Evolutionary conservation across 768 basidiomycete genomes (phyloP), one percentile per base, ranked within the genome.

Genomic region (Tricholoma terreum): DNA sequence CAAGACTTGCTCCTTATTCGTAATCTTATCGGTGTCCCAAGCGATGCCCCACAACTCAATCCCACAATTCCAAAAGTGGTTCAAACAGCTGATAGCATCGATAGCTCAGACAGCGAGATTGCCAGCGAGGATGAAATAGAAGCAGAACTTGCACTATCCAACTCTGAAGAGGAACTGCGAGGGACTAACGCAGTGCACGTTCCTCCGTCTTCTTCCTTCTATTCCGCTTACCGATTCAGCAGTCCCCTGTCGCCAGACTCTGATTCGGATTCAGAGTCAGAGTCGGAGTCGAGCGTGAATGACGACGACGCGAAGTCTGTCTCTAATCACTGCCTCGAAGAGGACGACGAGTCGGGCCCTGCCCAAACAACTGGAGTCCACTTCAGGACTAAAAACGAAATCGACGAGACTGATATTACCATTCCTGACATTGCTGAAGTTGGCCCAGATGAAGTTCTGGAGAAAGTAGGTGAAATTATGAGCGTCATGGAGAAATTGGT

Each of bases 1-100:
- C 90, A 90, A 65, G 90, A 92, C 65, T 72, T 92, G 19, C 76
- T 89, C 36, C 77, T 92, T 40, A 92, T 92, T 36, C 84, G 83
- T 49, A 84, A 85, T 56, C 61, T 90, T 27, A 71, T 92, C 56
- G 85, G 83, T 15, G 65, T 65, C 6, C 55, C 66, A 11, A 36
- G 21, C 30, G 21, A 48, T 50, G n/a, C 35, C 54, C 10, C 19
- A 22, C 50, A 30, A 17, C 48, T 24, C 40, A 40, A 21, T 33
- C 57, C 19, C 53, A 15, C 49, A 35, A 45, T 48, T 17, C 9
- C 57, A 11, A 34, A 51, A 33, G 27, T 42, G 51, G 56, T 63
- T 38, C 59, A 66, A 14, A 69, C 62, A 14, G 71, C 75, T 10
- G 80, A 84, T 53, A 77, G 80, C 63, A 84, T 84, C 53, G 73